Percentiles rank a stretch among this genome's conserved stretches.
Evolutionary conservation across 345 rosid genomes (phyloP).

Genomic region (Hirschfeldia incana): DNA sequence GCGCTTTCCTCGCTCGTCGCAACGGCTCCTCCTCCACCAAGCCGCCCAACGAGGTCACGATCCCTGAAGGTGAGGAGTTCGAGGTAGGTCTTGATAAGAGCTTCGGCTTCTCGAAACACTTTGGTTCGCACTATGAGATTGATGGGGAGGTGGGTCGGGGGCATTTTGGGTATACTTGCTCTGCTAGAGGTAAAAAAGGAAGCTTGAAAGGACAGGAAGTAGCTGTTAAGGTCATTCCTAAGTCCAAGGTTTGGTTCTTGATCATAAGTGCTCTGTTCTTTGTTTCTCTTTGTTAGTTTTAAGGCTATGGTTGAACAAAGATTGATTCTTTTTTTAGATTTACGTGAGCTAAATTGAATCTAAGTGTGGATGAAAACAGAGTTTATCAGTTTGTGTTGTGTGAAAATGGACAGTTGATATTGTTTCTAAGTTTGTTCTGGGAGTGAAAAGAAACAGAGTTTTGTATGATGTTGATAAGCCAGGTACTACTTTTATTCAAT

Average conservation of each 20-base stretch:
- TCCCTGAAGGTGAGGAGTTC: slow-evolving; percentile 77
- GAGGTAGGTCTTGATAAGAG: slow-evolving; percentile 79
- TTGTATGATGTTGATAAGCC: background rate
- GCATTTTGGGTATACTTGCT: slow-evolving; percentile 91
- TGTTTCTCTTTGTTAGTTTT: too few species aligned
- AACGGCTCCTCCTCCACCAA: slow-evolving; percentile 68
- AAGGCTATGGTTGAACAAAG: background rate
- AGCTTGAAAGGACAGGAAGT: slow-evolving; percentile 78
- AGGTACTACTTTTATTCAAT: background rate
- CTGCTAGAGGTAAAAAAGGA: slow-evolving; percentile 84
- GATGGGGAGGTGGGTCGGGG: slow-evolving; percentile 95
- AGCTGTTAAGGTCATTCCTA: slow-evolving; percentile 90
- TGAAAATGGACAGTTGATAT: background rate
- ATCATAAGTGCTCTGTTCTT: too few species aligned
- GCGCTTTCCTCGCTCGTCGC: slow-evolving; percentile 82
- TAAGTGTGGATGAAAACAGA: background rate
- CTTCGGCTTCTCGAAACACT: slow-evolving; percentile 80
- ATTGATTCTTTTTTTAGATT: background rate
- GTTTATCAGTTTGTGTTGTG: background rate
- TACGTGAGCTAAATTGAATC: background rate
- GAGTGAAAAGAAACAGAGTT: too few species aligned
- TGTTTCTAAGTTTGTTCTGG: background rate
- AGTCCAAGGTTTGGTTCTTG: slow-evolving; percentile 56
- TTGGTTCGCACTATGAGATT: slow-evolving; percentile 66
- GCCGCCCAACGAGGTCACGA: slow-evolving; percentile 73